Evolutionary conservation across 148 eudicot species (phyloP).

Genomic region (Pouteria glomerata): DNA sequence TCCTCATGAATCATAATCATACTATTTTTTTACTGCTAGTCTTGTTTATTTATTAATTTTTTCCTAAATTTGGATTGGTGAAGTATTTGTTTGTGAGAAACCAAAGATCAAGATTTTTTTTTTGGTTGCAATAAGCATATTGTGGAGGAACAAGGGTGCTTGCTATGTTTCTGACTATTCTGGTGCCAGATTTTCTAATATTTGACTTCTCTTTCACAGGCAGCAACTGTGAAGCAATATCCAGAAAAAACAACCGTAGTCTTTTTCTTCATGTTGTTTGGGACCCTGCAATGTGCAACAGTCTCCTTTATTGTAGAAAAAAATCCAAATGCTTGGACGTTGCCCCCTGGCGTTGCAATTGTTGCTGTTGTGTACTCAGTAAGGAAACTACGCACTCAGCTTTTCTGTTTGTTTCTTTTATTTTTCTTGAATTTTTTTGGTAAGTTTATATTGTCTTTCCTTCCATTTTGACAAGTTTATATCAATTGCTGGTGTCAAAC

Average conservation of each 20-base stretch:
- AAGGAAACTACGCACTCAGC: constrained; percentile 5
- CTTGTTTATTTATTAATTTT: too few relatives aligned
- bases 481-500: too few relatives aligned
- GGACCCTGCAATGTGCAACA: constrained; percentile 23
- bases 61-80: too few relatives aligned
- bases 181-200: not conserved
- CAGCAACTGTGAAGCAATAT: constrained; percentile 25
- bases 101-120: too few relatives aligned
- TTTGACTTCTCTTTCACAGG: constrained; percentile 9
- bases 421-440: not conserved
- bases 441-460: not conserved
- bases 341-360: constrained; percentile 17
- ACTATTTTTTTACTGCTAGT: too few relatives aligned
- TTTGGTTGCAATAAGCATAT: too few relatives aligned
- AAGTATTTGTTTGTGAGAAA: too few relatives aligned
- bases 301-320: constrained; percentile 16
- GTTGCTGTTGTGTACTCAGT: constrained; percentile 22
- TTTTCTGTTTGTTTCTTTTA: not conserved
- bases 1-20: too few relatives aligned
- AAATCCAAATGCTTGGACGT: constrained; percentile 20
- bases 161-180: not conserved
- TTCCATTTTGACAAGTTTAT: not conserved
- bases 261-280: constrained; percentile 21
- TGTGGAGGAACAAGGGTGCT: not conserved
- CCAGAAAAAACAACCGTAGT: constrained; percentile 19